Evolutionary conservation across 208 protist genomes (phyloP), one percentile per base, ranked within the genome.

Genomic region (Acanthamoeba triangularis): DNA sequence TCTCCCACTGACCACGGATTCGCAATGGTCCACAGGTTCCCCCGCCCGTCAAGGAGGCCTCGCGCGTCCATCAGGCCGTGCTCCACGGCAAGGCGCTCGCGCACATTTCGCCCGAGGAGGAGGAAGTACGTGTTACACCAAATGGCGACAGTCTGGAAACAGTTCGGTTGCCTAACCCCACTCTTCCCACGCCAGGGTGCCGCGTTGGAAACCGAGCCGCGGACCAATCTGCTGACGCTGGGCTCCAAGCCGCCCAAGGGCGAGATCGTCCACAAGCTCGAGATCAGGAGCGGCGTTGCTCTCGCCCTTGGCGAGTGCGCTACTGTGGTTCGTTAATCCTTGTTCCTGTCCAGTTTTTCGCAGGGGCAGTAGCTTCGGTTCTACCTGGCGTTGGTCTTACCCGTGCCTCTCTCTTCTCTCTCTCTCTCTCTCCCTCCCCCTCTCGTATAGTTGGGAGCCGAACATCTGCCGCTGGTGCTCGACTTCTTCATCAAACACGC

Each of bases 251-350:
- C 85, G 63, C 37, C 41, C 35, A 91, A 69, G 63, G 56, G 63
- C 28, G 85, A 91, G 63, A 10, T 47, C 35, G 41, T 59, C 23
- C 54, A 91, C 41, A 91, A 49, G 54, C 67, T 63, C 35, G 85
- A 91, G 41, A 91, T 91, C 85, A 35, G 85, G 11, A 91, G 85
- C 85, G 85, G 85, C 28, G 85, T 91, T 20, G 85, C 85, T 16
- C n/a, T 91, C 8, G 41, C 85, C 54, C 41, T 91, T 5, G 63
- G 63, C 54, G 54, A 91, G 63, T 91, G 85, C 63, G 85, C 85
- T 25, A 10, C 82, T 41, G 82, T 90, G 82, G 82, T 90, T 52
- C 44, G 59, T 35, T 35, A 7, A 8, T 63, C 25, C 25, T 8
- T n/a, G n/a, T 14, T 41, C 28, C 35, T 11, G n/a, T 78, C 69